phyloP scores from a whole-genome alignment of 139 green algal species.

The Auxenochlorella pyrenoidosa region DNA sequence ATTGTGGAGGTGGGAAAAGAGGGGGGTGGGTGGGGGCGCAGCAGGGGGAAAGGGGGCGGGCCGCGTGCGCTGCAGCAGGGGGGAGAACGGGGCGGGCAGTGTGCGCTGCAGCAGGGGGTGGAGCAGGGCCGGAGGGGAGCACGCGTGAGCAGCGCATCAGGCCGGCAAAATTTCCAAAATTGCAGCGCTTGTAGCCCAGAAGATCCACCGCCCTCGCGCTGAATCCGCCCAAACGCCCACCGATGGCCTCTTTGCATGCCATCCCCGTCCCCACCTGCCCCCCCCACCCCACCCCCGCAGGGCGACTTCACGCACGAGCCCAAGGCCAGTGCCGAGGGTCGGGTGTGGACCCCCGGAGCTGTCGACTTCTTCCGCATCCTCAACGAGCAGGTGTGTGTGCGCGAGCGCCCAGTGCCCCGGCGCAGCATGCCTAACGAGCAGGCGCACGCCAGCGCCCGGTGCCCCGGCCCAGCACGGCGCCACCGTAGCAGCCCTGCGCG shows the following conservation, averaged over 20 bases:
- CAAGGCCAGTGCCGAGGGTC: conserved; percentile 64
- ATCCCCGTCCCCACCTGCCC: background rate
- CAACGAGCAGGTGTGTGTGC: conserved; percentile 77
- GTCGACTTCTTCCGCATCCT: conserved; percentile 94
- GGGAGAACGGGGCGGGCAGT: too few relatives aligned
- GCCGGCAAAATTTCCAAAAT: too few relatives aligned
- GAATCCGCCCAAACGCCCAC: background rate
- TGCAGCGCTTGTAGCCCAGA: background rate
- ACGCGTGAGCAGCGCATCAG: too few relatives aligned
- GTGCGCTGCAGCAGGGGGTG: too few relatives aligned
- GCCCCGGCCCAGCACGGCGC: too few relatives aligned
- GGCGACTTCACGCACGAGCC: conserved; percentile 62
- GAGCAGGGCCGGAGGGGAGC: too few relatives aligned
- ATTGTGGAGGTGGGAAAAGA: conserved; percentile 72
- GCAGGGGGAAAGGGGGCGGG: too few relatives aligned
- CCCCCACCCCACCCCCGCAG: conserved; percentile 10
- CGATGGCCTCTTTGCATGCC: background rate
- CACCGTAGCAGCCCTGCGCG: background rate
- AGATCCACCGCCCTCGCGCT: too few relatives aligned
- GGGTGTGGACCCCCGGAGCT: conserved; percentile 80
- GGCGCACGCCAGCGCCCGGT: background rate
- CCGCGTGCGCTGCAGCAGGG: too few relatives aligned
- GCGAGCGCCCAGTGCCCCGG: background rate
- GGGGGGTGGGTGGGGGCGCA: background rate
- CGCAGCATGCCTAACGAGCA: too few relatives aligned